Evolutionary conservation across 1,139 yeast species (phyloP).

Genomic region (Suhomyces atakaporum): DNA sequence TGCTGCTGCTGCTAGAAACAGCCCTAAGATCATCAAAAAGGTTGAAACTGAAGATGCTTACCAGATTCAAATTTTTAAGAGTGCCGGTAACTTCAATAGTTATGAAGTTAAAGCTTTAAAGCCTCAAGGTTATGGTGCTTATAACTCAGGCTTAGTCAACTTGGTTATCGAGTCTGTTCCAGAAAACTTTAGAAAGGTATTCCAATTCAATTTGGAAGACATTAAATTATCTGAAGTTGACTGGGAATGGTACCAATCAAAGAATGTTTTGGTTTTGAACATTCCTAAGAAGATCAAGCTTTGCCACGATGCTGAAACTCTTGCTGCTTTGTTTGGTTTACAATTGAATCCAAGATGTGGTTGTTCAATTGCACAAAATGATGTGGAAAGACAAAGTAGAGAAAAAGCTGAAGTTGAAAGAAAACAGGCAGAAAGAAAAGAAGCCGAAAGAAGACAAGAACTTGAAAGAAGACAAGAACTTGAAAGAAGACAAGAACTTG

Average conservation of each 20-base stretch:
- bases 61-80: conserved; percentile 43
- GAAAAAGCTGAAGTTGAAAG: conserved; percentile 1
- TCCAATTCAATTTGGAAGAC: conserved; percentile 36
- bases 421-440: conserved; percentile 10
- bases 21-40: conserved; percentile 38
- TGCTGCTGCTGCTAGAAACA: conserved; percentile 8
- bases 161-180: conserved; percentile 31
- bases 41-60: conserved; percentile 40
- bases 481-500: conserved; percentile 3
- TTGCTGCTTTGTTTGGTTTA: conserved; percentile 13
- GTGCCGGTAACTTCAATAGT: conserved; percentile 36
- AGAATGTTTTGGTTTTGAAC: conserved; percentile 41
- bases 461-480: conserved; percentile 3
- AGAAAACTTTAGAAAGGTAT: conserved; percentile 38
- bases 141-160: conserved; percentile 26
- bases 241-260: conserved; percentile 37
- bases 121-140: conserved; percentile 14
- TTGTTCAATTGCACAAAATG: not conserved
- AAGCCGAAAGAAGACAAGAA: conserved; percentile 7
- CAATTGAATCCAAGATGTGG: conserved; percentile 2
- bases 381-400: not conserved
- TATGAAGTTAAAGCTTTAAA: conserved; percentile 43
- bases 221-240: conserved; percentile 37
- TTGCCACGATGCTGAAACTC: conserved; percentile 17
- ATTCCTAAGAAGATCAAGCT: conserved; percentile 36